A percentile compares a stretch with the other conserved stretches of the same genome.
These are phyloP conservation scores for Insectozyma bohioensis DNA, from an alignment of 1,139 yeast species.

Conservation along the genomic window DNA sequence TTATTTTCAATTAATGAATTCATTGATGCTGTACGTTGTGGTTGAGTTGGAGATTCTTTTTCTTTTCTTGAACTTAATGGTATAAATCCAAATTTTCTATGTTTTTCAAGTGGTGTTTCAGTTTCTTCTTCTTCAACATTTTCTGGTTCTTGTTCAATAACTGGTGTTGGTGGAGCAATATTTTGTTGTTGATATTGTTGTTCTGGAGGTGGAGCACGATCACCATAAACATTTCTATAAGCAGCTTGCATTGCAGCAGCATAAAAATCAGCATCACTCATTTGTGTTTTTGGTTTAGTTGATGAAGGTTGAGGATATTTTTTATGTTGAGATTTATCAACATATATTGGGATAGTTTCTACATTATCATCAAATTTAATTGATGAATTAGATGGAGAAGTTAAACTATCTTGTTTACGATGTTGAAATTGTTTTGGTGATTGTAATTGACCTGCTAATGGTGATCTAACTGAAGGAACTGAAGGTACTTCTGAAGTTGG, in stretches of 20 bases:
- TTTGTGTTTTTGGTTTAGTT: slow-evolving; percentile 4
- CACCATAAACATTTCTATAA: slow-evolving; percentile 40
- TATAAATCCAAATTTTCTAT: slow-evolving; percentile 13
- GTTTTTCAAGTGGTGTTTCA: slow-evolving; percentile 4
- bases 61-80: slow-evolving; percentile 10
- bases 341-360: slow-evolving; percentile 37
- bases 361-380: slow-evolving; percentile 42
- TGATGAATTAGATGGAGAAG: slow-evolving; percentile 29
- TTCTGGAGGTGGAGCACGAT: slow-evolving; percentile 12
- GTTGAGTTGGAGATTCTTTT: neutral
- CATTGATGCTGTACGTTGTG: slow-evolving; percentile 8
- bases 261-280: slow-evolving; percentile 20
- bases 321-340: slow-evolving; percentile 9
- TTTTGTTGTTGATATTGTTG: slow-evolving; percentile 2
- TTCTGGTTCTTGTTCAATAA: slow-evolving; percentile 1
- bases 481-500: slow-evolving; percentile 1
- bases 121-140: slow-evolving; percentile 4
- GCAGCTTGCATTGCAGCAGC: slow-evolving; percentile 44
- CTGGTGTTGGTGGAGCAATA: neutral
- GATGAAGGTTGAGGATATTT: slow-evolving; percentile 5
- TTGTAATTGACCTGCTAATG: slow-evolving; percentile 1
- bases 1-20: slow-evolving; percentile 9
- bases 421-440: slow-evolving; percentile 1
- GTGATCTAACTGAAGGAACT: slow-evolving; percentile 1
- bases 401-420: slow-evolving; percentile 1